Conservation (phyloP, 2,329 filamentous ascomycete genomes). For the Calonectria pauciramosa region DNA sequence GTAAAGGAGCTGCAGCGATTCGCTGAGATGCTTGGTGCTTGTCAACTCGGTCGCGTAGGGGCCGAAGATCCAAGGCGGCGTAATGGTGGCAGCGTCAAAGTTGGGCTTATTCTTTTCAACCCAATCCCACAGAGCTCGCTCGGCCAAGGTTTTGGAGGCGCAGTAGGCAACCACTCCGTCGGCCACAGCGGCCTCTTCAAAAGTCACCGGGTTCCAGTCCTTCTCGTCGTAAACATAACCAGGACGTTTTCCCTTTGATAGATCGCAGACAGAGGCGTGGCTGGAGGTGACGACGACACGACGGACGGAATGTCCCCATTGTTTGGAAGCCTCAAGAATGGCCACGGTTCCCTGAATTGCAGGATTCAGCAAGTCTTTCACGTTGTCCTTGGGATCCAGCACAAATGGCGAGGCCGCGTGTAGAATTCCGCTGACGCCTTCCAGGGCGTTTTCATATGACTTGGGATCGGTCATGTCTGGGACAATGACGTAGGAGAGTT, state of each 20-base stretch:
- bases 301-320: slow-evolving; percentile 66
- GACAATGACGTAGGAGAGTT: slow-evolving; percentile 25
- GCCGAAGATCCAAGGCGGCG: slow-evolving; percentile 74
- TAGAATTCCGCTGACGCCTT: slow-evolving; percentile 63
- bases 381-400: slow-evolving; percentile 65
- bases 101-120: slow-evolving; percentile 50
- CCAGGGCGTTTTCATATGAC: slow-evolving; percentile 32
- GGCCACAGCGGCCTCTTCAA: slow-evolving; percentile 32
- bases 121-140: slow-evolving; percentile 74
- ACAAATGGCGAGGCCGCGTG: slow-evolving; percentile 84
- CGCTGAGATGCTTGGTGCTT: slow-evolving; percentile 30
- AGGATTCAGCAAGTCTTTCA: slow-evolving; percentile 65
- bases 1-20: slow-evolving; percentile 35
- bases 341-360: slow-evolving; percentile 67
- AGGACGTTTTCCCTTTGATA: slow-evolving; percentile 53
- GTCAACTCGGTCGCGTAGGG: slow-evolving; percentile 58
- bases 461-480: slow-evolving; percentile 19
- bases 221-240: slow-evolving; percentile 42
- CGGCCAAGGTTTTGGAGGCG: slow-evolving; percentile 67
- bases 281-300: slow-evolving; percentile 71
- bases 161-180: slow-evolving; percentile 40
- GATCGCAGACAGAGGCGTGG: slow-evolving; percentile 52
- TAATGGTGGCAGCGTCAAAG: slow-evolving; percentile 74
- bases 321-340: slow-evolving; percentile 62
- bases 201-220: slow-evolving; percentile 48